Evolutionary conservation across 2,329 filamentous ascomycete species (phyloP).

Genomic region (Sporothrix variecibatus): DNA sequence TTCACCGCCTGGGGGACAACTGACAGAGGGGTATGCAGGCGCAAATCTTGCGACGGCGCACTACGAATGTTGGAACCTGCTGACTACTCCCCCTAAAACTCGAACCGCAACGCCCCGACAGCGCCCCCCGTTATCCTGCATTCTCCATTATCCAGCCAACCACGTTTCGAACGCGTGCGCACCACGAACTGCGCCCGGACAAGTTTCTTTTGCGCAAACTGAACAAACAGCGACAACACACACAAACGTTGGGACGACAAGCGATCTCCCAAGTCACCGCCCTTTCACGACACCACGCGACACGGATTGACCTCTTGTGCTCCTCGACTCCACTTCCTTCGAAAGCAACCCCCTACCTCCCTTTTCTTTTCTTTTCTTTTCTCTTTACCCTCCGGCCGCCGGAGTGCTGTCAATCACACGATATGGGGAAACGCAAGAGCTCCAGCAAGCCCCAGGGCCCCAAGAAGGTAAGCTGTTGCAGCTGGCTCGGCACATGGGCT

Average conservation of each 20-base stretch:
- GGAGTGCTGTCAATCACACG: slow-evolving; percentile 26
- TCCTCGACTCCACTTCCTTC: not conserved
- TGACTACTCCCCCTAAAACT: slow-evolving; percentile 14
- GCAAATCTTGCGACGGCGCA: not conserved
- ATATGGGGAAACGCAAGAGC: slow-evolving; percentile 89
- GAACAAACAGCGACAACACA: not conserved
- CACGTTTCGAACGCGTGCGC: slow-evolving; percentile 20
- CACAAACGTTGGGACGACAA: not conserved
- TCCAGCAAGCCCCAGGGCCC: slow-evolving; percentile 78
- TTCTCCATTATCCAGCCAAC: slow-evolving; percentile 19
- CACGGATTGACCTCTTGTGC: not conserved
- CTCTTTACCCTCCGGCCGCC: not conserved
- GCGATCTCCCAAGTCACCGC: not conserved
- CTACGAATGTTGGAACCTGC: not conserved
- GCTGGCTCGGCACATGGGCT: not conserved
- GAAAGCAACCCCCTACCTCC: not conserved
- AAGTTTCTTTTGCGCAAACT: slow-evolving; percentile 9
- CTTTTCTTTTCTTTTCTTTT: not conserved
- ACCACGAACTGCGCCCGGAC: slow-evolving; percentile 8
- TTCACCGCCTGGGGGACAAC: not conserved
- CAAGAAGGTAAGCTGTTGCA: slow-evolving; percentile 68
- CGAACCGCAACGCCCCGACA: not conserved
- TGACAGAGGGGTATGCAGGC: not conserved
- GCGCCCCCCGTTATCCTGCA: not conserved
- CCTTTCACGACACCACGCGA: slow-evolving; percentile 6